Percentiles rank a stretch among this genome's conserved stretches.
These are phyloP conservation scores for Boletellus deceptivus DNA, from an alignment of 1,284 basidiomycete species.

Conservation along the genomic window DNA sequence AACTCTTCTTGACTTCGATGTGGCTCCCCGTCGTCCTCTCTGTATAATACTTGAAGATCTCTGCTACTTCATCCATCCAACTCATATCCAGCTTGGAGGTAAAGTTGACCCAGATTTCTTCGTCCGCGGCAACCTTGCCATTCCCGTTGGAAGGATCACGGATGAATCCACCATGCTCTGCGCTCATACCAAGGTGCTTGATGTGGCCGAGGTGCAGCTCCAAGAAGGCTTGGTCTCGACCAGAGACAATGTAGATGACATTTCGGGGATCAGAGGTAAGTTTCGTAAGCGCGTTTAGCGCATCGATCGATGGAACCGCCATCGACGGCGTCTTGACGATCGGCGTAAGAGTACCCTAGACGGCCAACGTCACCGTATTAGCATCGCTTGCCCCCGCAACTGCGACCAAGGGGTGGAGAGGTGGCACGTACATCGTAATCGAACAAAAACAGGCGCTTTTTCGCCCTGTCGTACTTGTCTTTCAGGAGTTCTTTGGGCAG, in stretches of 20 bases:
- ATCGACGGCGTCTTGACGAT: conserved; percentile 94
- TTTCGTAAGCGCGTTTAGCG: conserved; percentile 72
- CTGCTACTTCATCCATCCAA: conserved; percentile 95
- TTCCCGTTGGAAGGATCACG: conserved; percentile 50
- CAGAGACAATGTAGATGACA: conserved; percentile 95
- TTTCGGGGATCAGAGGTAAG: conserved; percentile 83
- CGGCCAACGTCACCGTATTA: neutral
- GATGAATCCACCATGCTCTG: conserved; percentile 96
- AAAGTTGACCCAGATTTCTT: conserved; percentile 77
- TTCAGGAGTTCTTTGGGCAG: conserved; percentile 69
- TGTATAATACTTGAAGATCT: conserved; percentile 96
- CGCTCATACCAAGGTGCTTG: conserved; percentile 82
- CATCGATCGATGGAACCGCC: conserved; percentile 78
- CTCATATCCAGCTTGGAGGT: conserved; percentile 93
- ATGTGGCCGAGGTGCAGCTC: conserved; percentile 91
- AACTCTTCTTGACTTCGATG: conserved; percentile 96
- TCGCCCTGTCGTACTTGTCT: conserved; percentile 65
- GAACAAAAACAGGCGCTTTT: conserved; percentile 89
- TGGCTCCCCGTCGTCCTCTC: conserved; percentile 95
- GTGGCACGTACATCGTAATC: conserved; percentile 83
- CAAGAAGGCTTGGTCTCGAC: conserved; percentile 92
- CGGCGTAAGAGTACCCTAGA: conserved; percentile 89
- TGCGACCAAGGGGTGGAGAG: neutral
- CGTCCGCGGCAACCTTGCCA: neutral
- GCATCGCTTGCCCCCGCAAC: neutral